These are phyloP conservation scores for Wakefieldia striispora DNA, from an alignment of 768 basidiomycete species.

Conservation along the genomic window DNA sequence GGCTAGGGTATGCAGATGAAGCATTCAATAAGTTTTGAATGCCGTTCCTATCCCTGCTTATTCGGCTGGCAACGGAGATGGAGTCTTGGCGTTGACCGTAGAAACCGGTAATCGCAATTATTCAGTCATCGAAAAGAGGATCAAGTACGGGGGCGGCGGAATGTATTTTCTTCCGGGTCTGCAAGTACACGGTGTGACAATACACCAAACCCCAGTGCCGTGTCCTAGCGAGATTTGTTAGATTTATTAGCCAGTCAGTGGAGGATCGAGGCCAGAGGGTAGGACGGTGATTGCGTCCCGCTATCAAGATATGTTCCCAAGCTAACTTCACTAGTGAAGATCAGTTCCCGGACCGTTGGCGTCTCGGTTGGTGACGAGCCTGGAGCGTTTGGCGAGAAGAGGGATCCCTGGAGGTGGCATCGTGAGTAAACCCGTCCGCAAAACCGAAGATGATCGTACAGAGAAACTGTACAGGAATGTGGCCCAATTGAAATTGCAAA, in stretches of 20 bases:
- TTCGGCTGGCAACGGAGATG: no score
- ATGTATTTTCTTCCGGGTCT: no score
- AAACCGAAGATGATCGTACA: conserved; percentile 5
- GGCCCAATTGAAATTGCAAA: conserved; percentile 11
- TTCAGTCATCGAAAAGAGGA: no score
- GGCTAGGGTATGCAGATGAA: no score
- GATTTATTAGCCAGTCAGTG: not conserved
- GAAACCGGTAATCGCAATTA: no score
- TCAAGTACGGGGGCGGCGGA: no score
- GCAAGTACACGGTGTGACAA: not conserved
- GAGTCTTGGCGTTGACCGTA: no score
- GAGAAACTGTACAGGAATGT: conserved; percentile 9
- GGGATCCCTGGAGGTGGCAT: conserved; percentile 20
- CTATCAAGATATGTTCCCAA: not conserved
- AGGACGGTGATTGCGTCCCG: no score
- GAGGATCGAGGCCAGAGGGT: no score
- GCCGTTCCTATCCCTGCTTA: no score
- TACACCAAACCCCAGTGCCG: not conserved
- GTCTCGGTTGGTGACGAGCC: conserved; percentile 10
- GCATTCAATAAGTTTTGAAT: no score
- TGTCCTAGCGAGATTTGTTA: not conserved
- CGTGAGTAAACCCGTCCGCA: not conserved
- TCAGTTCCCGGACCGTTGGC: not conserved
- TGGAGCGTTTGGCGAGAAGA: conserved; percentile 24
- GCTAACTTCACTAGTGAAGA: conserved; percentile 13